Evolutionary conservation across 768 basidiomycete species (phyloP), one percentile per base, ranked within the genome.

Genomic region (Termitomyces sp.): DNA sequence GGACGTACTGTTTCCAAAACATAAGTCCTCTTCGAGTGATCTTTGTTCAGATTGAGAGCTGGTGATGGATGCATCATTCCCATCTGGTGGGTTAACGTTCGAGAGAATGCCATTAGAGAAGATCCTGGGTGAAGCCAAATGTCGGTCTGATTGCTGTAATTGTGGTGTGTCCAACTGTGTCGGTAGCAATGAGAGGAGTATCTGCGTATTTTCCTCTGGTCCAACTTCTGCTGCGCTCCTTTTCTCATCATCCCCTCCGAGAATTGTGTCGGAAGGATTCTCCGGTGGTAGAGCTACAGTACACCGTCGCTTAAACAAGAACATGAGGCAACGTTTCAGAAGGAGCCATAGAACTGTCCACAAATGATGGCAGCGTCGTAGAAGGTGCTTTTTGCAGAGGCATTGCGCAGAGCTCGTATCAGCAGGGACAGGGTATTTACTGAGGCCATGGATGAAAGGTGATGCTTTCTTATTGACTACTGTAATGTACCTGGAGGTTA

Each of bases 1-100:
- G 9, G 63, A 58, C 34, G 58, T 53, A 15, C 47, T 2, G 12
- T 40, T 64, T 1, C n/a, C 34, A 0, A 37, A 49, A 42, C 37
- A 12, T 3, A 58, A 57, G 14, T 36, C 45, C 15, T 43, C 53
- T 42, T 14, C 45, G 36, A 25, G 20, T 5, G 53, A 60, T 4
- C 15, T 49, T 2, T 8, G 36, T 5, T 56, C 60, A 40, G 25
- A 45, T 36, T 2, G 20, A 40, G 60, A 49, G 46, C 32, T 51
- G 10, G 15, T 14, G 12, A 14, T 11, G 29, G 60, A 51, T 47
- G 17, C n/a, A n/a, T 3, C 25, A 59, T 34, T 2, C 56, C 25
- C 60, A 17, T 46, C 60, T 15, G 60, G 63, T 5, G 56, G 60
- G 11, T 59, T 34, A 15, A 61, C 36, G 32, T 56, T 32, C n/a